Evolutionary conservation across 768 basidiomycete species (phyloP), one percentile per base, ranked within the genome.

Genomic region (Chiua virens): DNA sequence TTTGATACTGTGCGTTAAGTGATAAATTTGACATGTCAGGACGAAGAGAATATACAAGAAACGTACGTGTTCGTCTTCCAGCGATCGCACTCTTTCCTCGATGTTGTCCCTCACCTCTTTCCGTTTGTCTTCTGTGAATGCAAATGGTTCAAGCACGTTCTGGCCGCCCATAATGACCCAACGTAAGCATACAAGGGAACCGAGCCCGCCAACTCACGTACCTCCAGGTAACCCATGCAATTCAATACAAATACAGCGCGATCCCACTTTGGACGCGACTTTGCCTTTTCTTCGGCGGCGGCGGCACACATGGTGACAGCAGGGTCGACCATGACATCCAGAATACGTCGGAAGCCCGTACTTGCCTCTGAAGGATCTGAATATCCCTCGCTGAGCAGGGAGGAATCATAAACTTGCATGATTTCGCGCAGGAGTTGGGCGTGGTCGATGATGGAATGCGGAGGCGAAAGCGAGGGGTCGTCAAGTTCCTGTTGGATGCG

Each of bases 31-130:
- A 28, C 4, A 10, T 25, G 17, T 17, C 25, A 17, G 3, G 27
- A 20, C 3, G 13, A 15, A 18, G 18, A 38, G 21, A n/a, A 20
- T n/a, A 34, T 7, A 41, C 9, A 7, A 10, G 7, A 38, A 23
- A 76, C 88, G 52, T 62, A 94, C 95, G 67, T 99, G 96, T 62
- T 94, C 86, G 38, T 86, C 81, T 17, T 86, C 87, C 41, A 99
- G 75, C 8, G 70, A 67, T 38, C 75, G 69, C 1, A 92, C 83
- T 50, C 82, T 74, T 46, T 75, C 71, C 44, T 90, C 80, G 42
- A 96, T 75, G 8, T 83, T 67, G 4, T 66, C 69, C 54, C 85
- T 79, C 3, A 98, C 71, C 49, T 75, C 68, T 7, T 66, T 71
- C 35, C 78, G 79, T 61, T 92, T 87, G 34, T 75, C 75, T 5